These are phyloP conservation scores for Phytophthora brassicae DNA, from an alignment of 352 stramenopile genomes.

Conservation along the genomic window DNA sequence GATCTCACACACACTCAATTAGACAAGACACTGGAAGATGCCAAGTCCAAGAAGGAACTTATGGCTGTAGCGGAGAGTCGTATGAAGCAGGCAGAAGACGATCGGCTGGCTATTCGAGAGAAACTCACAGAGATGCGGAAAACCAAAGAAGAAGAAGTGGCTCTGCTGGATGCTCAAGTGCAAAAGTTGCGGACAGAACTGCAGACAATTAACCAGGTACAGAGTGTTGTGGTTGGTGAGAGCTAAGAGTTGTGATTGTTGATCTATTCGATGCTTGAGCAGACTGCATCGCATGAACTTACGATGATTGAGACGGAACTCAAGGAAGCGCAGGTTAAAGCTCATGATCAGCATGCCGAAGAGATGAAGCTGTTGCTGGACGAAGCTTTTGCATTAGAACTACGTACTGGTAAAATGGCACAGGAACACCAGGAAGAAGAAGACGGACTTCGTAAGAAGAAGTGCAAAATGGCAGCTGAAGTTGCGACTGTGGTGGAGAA, in stretches of 20 bases:
- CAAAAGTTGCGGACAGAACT: slow-evolving; percentile 83
- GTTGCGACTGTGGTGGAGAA: slow-evolving; percentile 71
- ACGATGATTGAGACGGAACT: slow-evolving; percentile 75
- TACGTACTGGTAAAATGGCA: slow-evolving; percentile 67
- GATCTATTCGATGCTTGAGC: neutral
- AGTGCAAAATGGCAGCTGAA: slow-evolving; percentile 79
- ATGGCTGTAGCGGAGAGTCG: slow-evolving; percentile 75
- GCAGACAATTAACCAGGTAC: slow-evolving; percentile 69
- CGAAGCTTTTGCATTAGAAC: slow-evolving; percentile 52
- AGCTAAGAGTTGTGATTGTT: neutral
- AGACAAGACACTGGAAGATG: slow-evolving; percentile 85
- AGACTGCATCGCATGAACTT: slow-evolving; percentile 74
- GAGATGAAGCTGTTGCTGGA: slow-evolving; percentile 77
- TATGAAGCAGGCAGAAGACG: slow-evolving; percentile 83
- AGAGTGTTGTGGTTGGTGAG: neutral
- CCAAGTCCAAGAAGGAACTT: slow-evolving; percentile 81
- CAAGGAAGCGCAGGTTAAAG: slow-evolving; percentile 71
- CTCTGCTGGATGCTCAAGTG: slow-evolving; percentile 76
- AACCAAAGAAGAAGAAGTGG: slow-evolving; percentile 83
- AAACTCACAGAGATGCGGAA: slow-evolving; percentile 78
- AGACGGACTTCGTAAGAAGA: slow-evolving; percentile 76
- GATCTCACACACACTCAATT: slow-evolving; percentile 74
- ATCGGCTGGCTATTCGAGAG: slow-evolving; percentile 70
- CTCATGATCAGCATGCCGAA: slow-evolving; percentile 74
- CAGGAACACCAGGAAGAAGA: slow-evolving; percentile 85